Percentiles rank a stretch among this genome's conserved stretches.
Conservation (phyloP, 2,329 filamentous ascomycete species). For the Plenodomus tracheiphilus region DNA sequence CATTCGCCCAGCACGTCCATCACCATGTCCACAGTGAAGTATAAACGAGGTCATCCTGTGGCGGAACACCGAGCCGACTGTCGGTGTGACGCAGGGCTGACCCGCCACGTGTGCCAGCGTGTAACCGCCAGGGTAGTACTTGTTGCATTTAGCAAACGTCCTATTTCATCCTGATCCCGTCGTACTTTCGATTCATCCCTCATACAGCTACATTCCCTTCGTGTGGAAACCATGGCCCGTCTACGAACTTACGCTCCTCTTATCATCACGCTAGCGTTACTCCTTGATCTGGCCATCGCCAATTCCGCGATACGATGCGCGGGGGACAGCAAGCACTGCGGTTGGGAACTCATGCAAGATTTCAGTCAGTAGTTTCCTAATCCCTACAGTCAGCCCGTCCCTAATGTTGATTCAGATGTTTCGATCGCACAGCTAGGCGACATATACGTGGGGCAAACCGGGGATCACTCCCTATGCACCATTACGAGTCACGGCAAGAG, state of each 20-base stretch:
- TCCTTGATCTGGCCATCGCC: neutral
- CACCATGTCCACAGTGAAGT: neutral
- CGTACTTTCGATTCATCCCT: neutral
- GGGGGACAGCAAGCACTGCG: neutral
- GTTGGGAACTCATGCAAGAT: slow-evolving; percentile 17
- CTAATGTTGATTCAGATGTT: slow-evolving; percentile 4
- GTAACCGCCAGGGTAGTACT: neutral
- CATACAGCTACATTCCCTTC: neutral
- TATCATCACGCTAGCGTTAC: neutral
- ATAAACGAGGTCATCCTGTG: neutral
- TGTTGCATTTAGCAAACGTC: neutral
- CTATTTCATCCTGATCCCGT: neutral
- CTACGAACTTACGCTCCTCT: neutral
- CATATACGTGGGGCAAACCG: slow-evolving; percentile 14
- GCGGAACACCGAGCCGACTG: neutral
- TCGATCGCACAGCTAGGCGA: slow-evolving; percentile 13
- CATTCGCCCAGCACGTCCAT: neutral
- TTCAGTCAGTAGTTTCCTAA: slow-evolving; percentile 1
- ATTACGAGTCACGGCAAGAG: neutral
- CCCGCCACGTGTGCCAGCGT: neutral
- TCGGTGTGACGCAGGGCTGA: neutral
- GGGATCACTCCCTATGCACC: slow-evolving; percentile 15
- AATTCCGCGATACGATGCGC: neutral
- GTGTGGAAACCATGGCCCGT: neutral
- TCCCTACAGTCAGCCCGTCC: too few relatives aligned